phyloP scores from a whole-genome alignment of 2,329 filamentous ascomycete species.

The Scedosporium dehoogii region DNA sequence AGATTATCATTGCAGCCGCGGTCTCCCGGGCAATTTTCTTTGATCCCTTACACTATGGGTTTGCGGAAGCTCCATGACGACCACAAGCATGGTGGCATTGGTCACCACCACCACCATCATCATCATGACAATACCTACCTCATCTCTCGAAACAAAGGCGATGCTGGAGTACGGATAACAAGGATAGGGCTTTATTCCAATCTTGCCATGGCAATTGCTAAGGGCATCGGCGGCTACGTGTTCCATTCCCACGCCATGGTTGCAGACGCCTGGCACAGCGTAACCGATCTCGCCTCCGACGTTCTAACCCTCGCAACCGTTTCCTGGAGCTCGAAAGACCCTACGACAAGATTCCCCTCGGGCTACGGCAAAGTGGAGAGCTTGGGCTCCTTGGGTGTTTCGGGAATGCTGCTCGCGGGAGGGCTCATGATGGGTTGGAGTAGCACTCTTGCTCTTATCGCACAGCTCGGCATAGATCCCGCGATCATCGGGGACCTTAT shows the following conservation, averaged over 20 bases:
- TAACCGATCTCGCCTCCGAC: constrained; percentile 92
- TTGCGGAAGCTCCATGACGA: constrained; percentile 17
- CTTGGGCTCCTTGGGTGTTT: constrained; percentile 85
- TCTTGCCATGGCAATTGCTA: constrained; percentile 85
- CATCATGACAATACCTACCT: constrained; percentile 88
- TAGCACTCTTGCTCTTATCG: constrained; percentile 35
- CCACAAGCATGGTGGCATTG: constrained; percentile 33
- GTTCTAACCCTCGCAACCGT: constrained; percentile 90
- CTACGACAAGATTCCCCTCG: constrained; percentile 72
- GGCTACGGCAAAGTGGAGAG: constrained; percentile 99
- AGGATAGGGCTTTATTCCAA: constrained; percentile 63
- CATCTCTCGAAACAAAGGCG: constrained; percentile 75
- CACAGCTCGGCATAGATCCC: constrained; percentile 11
- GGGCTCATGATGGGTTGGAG: constrained; percentile 88
- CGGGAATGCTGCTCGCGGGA: constrained; percentile 77
- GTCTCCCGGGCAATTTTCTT: not conserved
- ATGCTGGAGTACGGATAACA: constrained; percentile 52
- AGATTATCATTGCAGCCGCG: not conserved
- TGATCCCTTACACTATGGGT: not conserved
- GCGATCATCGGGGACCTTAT: constrained; percentile 59
- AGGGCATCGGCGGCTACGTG: constrained; percentile 82
- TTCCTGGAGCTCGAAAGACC: constrained; percentile 81
- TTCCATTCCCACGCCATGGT: constrained; percentile 93
- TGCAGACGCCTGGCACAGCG: constrained; percentile 89
- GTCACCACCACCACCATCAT: constrained; percentile 63